phyloP scores from a whole-genome alignment of 805 yeast species.

The Komagataella kurtzmanii region DNA sequence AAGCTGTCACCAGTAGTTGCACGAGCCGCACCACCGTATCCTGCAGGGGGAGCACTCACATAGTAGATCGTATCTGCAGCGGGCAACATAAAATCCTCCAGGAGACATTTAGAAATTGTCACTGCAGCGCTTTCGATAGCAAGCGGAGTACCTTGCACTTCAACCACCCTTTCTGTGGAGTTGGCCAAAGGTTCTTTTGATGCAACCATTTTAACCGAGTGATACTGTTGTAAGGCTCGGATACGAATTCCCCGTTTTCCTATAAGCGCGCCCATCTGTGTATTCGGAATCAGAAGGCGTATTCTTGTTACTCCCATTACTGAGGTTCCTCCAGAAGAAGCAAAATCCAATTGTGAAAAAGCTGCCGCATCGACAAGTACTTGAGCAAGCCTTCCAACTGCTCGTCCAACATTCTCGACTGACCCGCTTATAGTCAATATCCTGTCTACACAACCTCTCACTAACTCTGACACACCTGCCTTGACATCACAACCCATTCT shows the following conservation, averaged over 20 bases:
- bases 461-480: conserved; percentile 76
- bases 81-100: conserved; percentile 54
- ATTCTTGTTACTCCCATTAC: not conserved
- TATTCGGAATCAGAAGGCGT: conserved; percentile 66
- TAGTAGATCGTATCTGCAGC: conserved; percentile 54
- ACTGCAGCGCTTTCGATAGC: conserved; percentile 43
- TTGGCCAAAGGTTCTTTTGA: conserved; percentile 72
- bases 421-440: conserved; percentile 70
- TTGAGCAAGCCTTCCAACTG: conserved; percentile 57
- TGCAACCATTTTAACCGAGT: conserved; percentile 70
- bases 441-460: conserved; percentile 72
- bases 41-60: conserved; percentile 10
- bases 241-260: conserved; percentile 77
- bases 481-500: conserved; percentile 66
- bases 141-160: conserved; percentile 68
- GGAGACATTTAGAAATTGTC: conserved; percentile 53
- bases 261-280: conserved; percentile 80
- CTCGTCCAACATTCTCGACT: conserved; percentile 52
- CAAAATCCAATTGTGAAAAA: conserved; percentile 43
- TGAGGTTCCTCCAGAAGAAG: conserved; percentile 22
- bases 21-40: not conserved
- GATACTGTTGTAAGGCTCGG: conserved; percentile 59
- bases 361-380: conserved; percentile 37
- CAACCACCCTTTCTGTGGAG: conserved; percentile 78
- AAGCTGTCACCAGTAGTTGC: not conserved